Evolutionary conservation across 768 basidiomycete genomes (phyloP).

Genomic region (Suillus ampliporus): DNA sequence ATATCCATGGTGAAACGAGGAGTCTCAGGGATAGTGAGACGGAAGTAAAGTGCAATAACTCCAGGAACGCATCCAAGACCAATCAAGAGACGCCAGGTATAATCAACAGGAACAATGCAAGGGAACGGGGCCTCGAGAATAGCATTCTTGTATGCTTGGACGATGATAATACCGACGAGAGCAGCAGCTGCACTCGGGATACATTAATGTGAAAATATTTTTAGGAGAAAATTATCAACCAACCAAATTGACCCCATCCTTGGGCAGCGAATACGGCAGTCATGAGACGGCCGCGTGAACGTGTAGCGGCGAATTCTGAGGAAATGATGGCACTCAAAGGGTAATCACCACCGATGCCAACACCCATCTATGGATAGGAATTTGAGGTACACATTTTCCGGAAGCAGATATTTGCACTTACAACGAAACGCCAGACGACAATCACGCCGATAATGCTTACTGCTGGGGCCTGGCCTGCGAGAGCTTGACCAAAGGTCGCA

Average conservation of each 20-base stretch:
- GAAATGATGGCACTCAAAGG: constrained; percentile 86
- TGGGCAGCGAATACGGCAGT: constrained; percentile 86
- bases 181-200: constrained; percentile 53
- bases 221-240: neutral
- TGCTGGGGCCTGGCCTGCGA: constrained; percentile 70
- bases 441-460: constrained; percentile 77
- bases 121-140: constrained; percentile 52
- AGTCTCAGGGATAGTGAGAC: constrained; percentile 91
- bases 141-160: constrained; percentile 68
- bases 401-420: constrained; percentile 29
- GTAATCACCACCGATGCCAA: constrained; percentile 92
- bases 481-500: constrained; percentile 78
- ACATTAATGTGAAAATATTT: neutral
- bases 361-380: constrained; percentile 55
- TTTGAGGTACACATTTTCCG: neutral
- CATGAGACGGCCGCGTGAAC: constrained; percentile 85
- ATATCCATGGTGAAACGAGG: constrained; percentile 94
- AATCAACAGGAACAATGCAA: constrained; percentile 62
- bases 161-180: constrained; percentile 66
- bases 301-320: constrained; percentile 84
- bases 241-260: constrained; percentile 86
- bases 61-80: constrained; percentile 88
- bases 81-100: constrained; percentile 86
- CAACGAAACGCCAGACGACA: constrained; percentile 84
- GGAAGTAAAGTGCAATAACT: constrained; percentile 85